Base-by-base conservation (phyloP, 2,329 filamentous ascomycete genomes). In the Kalmusia sp. region DNA sequence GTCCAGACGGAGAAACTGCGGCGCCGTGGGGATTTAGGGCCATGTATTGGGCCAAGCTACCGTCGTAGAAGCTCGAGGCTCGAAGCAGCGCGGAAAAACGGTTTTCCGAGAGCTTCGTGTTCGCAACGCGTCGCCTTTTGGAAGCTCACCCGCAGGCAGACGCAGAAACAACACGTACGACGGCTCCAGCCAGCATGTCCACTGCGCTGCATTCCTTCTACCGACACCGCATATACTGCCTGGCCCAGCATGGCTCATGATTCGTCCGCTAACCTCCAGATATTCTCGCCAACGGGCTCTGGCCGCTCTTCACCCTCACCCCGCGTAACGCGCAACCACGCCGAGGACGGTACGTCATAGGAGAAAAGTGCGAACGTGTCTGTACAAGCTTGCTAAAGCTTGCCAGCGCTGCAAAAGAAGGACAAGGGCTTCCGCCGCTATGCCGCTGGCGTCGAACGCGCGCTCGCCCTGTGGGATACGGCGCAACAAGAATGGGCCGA, bases 401-500 rank as follows among this genome's bases (percentile, higher is more conserved):
- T 45, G 49, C 81, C 50, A 90, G 72, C 86, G 84, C 56, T 79
- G n/a, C 76, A 76, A 51, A 81, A 81, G 64, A 86, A 85, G 64
- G 84, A 89, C 68, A 88, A 87, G 63, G 79, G 76, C 55, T 93
- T 91, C 72, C 91, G 93, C 62, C 90, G 93, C 74, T 99, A 98
- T 85, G 92, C 92, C 38, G 86, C 88, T 43, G 90, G 87, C 53
- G 88, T 99, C 61, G 93, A 98, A 69, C 87, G 92, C 73, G 90
- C 92, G 28, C 83, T 99, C 57, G 85, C 90, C 39, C 82, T 96
- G 28, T 99, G 97, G 79, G 95, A 99, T 72, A 93, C 91, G 14
- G 87, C 92, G 25, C 82, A 97, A 63, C 92, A 98, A 77, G 95
- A 99, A 86, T 99, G 95, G 95, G 95, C 96, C 43, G 95, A 99